Evolutionary conservation across 257 asterid genomes (phyloP), one percentile per base, ranked within the genome.

Genomic region (Asclepias syriaca): DNA sequence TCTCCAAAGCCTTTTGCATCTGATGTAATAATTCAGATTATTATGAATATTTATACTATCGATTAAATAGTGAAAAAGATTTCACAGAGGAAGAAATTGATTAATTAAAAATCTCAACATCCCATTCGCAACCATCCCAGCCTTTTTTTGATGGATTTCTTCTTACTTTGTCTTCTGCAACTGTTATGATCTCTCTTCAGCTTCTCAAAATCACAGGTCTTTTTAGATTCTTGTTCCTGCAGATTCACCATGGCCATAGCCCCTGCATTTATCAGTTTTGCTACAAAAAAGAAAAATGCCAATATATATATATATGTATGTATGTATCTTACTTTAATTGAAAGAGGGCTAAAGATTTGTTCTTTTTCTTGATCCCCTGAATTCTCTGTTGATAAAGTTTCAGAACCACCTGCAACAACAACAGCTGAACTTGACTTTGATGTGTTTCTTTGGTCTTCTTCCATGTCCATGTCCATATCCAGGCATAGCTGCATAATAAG

Each of bases 391-490:
- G 78, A 34, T 3, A 34, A 34, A 6, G 77, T 56, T 58, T 32
- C 29, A 11, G 64, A 76, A 34, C 39, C 39, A 34, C 39, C 39
- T 34, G 39, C 39, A 34, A 34, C 39, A 34, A n/a, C 74, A 7
- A 45, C 80, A 12, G 88, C 79, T 15, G 92, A 82, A 37, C 90
- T 87, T 9, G 89, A 84, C 74, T 83, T 89, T 18, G 97, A 81
- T 7, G 91, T 87, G 85, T 77, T 87, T 37, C 74, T 84, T 81
- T 84, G 86, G 29, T 81, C 86, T 81, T 84, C n/a, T n/a, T n/a
- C 87, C 22, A n/a, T n/a, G n/a, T 81, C 86, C 74, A 87, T 81
- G 48, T 81, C 95, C 74, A 87, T 81, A 40, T 81, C 95, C 69
- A 85, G 69, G 79, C 87, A 83, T 82, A 86, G 66, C 92, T 89